phyloP scores from a whole-genome alignment of 306 rosid species.

The Sphenostylis stenocarpa region DNA sequence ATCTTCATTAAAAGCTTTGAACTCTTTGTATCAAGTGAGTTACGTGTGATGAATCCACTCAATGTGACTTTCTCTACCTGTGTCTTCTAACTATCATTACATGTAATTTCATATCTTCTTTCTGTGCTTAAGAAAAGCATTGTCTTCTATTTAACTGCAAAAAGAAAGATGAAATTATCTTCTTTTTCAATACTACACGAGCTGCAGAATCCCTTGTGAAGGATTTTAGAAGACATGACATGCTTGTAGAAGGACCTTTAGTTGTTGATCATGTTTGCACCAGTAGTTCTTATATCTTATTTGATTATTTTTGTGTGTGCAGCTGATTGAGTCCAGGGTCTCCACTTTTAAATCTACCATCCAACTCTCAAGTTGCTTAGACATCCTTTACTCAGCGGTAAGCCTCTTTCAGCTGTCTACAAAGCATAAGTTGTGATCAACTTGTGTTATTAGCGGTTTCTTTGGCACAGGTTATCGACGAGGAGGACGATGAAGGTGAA shows the following conservation, averaged over 20 bases:
- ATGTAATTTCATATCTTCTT: background rate
- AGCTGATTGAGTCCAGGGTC: slow-evolving; percentile 70
- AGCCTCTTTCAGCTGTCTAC: background rate
- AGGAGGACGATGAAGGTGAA: slow-evolving; percentile 40
- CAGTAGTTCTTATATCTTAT: background rate
- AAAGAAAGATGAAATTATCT: background rate
- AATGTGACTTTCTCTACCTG: background rate
- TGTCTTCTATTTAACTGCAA: background rate
- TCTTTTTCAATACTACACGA: background rate
- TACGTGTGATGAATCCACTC: background rate
- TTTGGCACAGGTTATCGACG: slow-evolving; percentile 46
- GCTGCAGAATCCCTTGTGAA: background rate
- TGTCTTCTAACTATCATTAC: background rate
- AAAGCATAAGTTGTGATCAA: background rate
- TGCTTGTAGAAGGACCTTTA: slow-evolving; percentile 4
- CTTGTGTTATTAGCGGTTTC: background rate
- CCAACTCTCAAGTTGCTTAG: slow-evolving; percentile 58
- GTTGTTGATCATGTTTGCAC: background rate
- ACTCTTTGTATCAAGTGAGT: slow-evolving; percentile 72
- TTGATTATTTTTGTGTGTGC: slow-evolving; percentile 29
- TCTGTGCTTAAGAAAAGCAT: background rate
- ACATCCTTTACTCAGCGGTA: slow-evolving; percentile 54
- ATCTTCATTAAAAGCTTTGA: slow-evolving; percentile 55
- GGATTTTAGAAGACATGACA: background rate
- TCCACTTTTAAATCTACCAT: slow-evolving; percentile 55